Conservation (phyloP, 331 rosid genomes). For the Acacia concinna region DNA sequence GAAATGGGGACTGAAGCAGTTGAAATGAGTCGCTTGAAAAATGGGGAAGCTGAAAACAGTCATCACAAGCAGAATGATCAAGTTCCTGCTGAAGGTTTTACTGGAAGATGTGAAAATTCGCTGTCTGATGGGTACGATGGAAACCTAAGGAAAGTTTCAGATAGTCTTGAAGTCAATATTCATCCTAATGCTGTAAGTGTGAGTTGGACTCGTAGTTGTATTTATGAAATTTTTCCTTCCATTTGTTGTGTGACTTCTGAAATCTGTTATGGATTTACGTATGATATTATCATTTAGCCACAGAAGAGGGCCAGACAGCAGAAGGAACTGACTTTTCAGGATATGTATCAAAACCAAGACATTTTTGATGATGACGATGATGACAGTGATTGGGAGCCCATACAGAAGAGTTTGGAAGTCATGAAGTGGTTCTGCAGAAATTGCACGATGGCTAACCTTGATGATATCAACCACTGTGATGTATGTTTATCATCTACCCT, state of each 20-base stretch:
- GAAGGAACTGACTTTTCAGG: constrained; percentile 72
- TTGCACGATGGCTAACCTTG: constrained; percentile 75
- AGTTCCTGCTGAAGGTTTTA: constrained; percentile 34
- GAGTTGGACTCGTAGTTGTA: constrained; percentile 19
- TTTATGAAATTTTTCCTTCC: not conserved
- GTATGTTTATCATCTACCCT: constrained; percentile 54
- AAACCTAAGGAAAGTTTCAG: constrained; percentile 27
- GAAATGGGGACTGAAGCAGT: constrained; percentile 40
- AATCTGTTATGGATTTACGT: not conserved
- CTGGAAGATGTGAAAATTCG: constrained; percentile 37
- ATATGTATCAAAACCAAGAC: constrained; percentile 54
- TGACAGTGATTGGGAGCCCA: constrained; percentile 91
- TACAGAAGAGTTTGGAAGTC: constrained; percentile 53
- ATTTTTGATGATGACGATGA: constrained; percentile 63
- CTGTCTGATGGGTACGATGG: constrained; percentile 39
- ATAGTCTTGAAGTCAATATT: constrained; percentile 23
- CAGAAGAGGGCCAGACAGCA: constrained; percentile 56
- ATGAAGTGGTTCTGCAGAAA: constrained; percentile 86
- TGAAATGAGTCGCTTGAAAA: constrained; percentile 42
- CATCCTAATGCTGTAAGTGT: constrained; percentile 43
- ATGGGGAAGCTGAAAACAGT: constrained; percentile 54
- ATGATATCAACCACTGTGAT: constrained; percentile 47
- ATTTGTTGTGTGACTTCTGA: constrained; percentile 2
- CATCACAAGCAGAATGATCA: constrained; percentile 44
- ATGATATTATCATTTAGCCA: constrained; percentile 32